phyloP scores from a whole-genome alignment of 2,329 filamentous ascomycete genomes.

The Akanthomyces uredinophilus region DNA sequence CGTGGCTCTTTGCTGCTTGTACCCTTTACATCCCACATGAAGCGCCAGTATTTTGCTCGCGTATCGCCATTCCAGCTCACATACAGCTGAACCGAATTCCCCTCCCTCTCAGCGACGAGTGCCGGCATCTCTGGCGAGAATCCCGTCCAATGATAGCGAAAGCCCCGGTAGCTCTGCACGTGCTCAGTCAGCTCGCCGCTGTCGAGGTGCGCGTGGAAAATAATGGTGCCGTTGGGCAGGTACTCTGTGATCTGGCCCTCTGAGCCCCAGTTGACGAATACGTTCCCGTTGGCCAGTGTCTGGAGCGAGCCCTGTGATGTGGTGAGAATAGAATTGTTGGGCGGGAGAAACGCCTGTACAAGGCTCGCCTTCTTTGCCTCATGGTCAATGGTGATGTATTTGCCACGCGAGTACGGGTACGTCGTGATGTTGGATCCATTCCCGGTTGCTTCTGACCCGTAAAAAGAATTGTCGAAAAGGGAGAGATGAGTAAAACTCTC shows the following conservation, averaged over 20 bases:
- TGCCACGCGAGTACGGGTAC: constrained; percentile 28
- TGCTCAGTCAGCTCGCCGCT: constrained; percentile 28
- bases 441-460: constrained; percentile 16
- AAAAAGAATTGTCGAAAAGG: constrained; percentile 45
- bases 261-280: constrained; percentile 54
- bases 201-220: constrained; percentile 49
- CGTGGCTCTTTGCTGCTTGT: too few species aligned
- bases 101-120: constrained; percentile 19
- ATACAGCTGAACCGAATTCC: background rate
- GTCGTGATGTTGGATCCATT: background rate
- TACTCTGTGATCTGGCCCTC: constrained; percentile 45
- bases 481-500: constrained; percentile 30
- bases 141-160: constrained; percentile 49
- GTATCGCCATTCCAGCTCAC: constrained; percentile 13
- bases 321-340: constrained; percentile 40
- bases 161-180: constrained; percentile 50
- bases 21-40: background rate
- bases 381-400: constrained; percentile 42
- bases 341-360: constrained; percentile 42
- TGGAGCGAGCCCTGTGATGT: constrained; percentile 48
- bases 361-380: constrained; percentile 38
- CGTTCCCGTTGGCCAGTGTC: constrained; percentile 47
- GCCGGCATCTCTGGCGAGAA: constrained; percentile 29
- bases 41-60: background rate
- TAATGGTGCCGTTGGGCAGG: constrained; percentile 37